Evolutionary conservation across 306 rosid species (phyloP).

Genomic region (Phaseolus lunatus): DNA sequence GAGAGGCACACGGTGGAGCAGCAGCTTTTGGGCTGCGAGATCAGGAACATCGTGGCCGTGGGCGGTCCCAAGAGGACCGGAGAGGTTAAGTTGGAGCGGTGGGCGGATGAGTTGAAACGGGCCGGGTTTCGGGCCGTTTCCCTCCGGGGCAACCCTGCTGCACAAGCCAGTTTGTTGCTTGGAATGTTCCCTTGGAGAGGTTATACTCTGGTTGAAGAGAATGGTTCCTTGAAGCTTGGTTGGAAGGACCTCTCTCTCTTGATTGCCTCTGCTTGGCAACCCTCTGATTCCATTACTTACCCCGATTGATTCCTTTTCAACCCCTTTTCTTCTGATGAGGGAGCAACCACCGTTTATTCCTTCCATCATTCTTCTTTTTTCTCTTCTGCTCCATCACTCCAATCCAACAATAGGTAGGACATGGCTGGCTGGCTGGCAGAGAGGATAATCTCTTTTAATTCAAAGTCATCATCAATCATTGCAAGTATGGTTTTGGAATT

Average conservation of each 20-base stretch:
- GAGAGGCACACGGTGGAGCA: slow-evolving; percentile 98
- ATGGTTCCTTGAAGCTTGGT: slow-evolving; percentile 82
- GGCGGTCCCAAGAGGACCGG: slow-evolving; percentile 98
- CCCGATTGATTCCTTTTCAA: background rate
- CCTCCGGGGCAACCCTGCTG: slow-evolving; percentile 88
- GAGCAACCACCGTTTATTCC: background rate
- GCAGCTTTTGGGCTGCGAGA: slow-evolving; percentile 91
- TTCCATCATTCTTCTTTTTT: background rate
- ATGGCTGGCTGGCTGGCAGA: background rate
- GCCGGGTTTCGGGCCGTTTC: slow-evolving; percentile 79
- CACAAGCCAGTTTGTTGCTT: slow-evolving; percentile 81
- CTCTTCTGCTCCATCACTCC: background rate
- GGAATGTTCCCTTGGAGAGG: slow-evolving; percentile 99
- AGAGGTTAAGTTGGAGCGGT: slow-evolving; percentile 79
- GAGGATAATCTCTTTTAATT: slow-evolving; percentile 36
- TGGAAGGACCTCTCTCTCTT: slow-evolving; percentile 94
- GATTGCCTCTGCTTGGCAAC: slow-evolving; percentile 98
- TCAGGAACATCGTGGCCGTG: slow-evolving; percentile 89
- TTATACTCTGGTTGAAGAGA: slow-evolving; percentile 87
- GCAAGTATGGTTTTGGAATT: slow-evolving; percentile 38
- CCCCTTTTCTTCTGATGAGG: background rate
- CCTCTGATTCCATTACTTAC: slow-evolving; percentile 57
- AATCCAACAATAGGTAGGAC: slow-evolving; percentile 15
- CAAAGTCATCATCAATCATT: slow-evolving; percentile 47
- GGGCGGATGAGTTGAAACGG: slow-evolving; percentile 86